phyloP scores from a whole-genome alignment of 176 grass and related monocot genomes.

The Cymbopogon citratus region DNA sequence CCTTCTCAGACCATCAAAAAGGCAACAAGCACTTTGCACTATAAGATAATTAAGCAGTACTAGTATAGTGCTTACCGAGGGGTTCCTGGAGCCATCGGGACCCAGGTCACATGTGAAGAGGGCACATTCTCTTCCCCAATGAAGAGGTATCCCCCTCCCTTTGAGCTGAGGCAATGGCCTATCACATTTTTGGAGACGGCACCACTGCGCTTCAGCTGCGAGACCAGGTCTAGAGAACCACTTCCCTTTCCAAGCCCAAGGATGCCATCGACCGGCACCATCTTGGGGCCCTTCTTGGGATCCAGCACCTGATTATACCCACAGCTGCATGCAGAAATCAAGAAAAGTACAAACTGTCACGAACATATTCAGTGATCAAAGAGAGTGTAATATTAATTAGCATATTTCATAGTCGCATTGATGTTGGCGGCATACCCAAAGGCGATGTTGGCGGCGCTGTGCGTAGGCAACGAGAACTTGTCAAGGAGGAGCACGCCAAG shows the following conservation, averaged over 20 bases:
- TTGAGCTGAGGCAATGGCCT: constrained; percentile 44
- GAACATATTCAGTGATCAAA: not conserved
- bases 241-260: constrained; percentile 52
- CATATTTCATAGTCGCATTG: no score
- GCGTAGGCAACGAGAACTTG: constrained; percentile 10
- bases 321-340: constrained; percentile 29
- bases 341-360: no score
- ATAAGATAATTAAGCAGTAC: not conserved
- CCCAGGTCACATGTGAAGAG: constrained; percentile 27
- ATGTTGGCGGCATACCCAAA: constrained; percentile 68
- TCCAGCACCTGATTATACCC: constrained; percentile 42
- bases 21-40: not conserved
- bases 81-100: constrained; percentile 20
- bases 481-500: constrained; percentile 34
- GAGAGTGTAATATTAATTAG: not conserved
- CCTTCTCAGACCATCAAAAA: not conserved
- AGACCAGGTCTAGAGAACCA: constrained; percentile 24
- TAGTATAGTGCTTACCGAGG: not conserved
- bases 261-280: constrained; percentile 23
- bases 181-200: constrained; percentile 40
- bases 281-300: no score
- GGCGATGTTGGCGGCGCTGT: constrained; percentile 1
- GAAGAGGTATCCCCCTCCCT: constrained; percentile 47
- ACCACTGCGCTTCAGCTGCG: constrained; percentile 39
- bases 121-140: constrained; percentile 35